A percentile compares a stretch with the other conserved stretches of the same genome.
phyloP scores from a whole-genome alignment of 805 yeast species.

The Metschnikowia reukaufii region DNA sequence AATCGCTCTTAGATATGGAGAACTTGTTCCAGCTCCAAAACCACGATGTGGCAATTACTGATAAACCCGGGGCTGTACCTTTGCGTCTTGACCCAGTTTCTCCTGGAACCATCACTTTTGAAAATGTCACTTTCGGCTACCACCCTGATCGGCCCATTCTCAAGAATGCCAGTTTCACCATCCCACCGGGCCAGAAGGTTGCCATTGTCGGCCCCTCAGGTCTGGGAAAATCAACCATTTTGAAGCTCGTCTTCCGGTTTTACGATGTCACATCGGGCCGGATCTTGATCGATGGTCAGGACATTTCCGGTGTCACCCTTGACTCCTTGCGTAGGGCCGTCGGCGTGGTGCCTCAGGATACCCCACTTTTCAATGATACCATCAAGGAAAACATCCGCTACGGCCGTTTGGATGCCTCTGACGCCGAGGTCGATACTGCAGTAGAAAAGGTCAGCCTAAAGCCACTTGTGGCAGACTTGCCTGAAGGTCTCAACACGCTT shows the following conservation, averaged over 20 bases:
- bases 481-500: slow-evolving; percentile 79
- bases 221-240: slow-evolving; percentile 88
- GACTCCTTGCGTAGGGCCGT: slow-evolving; percentile 71
- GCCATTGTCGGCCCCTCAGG: slow-evolving; percentile 98
- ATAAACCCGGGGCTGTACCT: slow-evolving; percentile 61
- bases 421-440: slow-evolving; percentile 65
- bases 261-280: slow-evolving; percentile 81
- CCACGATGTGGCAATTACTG: slow-evolving; percentile 64
- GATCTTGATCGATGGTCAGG: slow-evolving; percentile 85
- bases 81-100: slow-evolving; percentile 43
- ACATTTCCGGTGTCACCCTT: slow-evolving; percentile 69
- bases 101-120: slow-evolving; percentile 82
- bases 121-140: slow-evolving; percentile 90
- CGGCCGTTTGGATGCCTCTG: slow-evolving; percentile 73
- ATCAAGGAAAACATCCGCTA: slow-evolving; percentile 84
- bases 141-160: slow-evolving; percentile 86
- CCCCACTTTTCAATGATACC: slow-evolving; percentile 91
- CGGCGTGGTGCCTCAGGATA: slow-evolving; percentile 97
- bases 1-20: slow-evolving; percentile 94
- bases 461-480: slow-evolving; percentile 62
- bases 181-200: slow-evolving; percentile 88
- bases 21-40: slow-evolving; percentile 83
- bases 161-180: slow-evolving; percentile 73
- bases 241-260: slow-evolving; percentile 82
- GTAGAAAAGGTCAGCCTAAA: slow-evolving; percentile 71